Conservation (phyloP, 2,329 filamentous ascomycete genomes). For the Claviceps humidiphila region DNA sequence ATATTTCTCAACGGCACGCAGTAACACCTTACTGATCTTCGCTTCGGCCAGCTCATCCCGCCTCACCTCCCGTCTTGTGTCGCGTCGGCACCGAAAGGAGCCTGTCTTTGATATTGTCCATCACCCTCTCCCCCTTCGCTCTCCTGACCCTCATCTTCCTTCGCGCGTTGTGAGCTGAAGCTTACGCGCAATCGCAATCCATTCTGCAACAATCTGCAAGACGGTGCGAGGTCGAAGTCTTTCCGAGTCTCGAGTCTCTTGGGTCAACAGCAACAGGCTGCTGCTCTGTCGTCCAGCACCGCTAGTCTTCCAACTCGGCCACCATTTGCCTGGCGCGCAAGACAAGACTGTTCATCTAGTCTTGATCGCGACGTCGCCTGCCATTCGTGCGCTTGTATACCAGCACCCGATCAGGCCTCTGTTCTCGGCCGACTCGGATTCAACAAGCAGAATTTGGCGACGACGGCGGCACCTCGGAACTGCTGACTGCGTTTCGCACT, state of each 20-base stretch:
- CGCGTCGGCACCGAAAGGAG: neutral
- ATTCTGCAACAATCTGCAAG: neutral
- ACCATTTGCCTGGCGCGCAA: neutral
- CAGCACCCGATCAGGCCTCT: neutral
- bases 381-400: neutral
- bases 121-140: neutral
- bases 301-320: neutral
- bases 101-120: neutral
- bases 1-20: no score
- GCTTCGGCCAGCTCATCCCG: neutral
- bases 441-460: slow-evolving; percentile 1
- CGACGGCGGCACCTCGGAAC: slow-evolving; percentile 3
- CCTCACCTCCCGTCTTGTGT: neutral
- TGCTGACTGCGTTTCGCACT: slow-evolving; percentile 1
- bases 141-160: neutral
- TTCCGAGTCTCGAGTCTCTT: neutral
- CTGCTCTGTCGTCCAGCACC: neutral
- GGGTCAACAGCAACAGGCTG: neutral
- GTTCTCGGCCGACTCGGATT: slow-evolving; percentile 1
- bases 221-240: neutral
- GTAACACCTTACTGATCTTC: neutral
- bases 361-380: neutral
- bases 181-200: neutral
- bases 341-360: neutral
- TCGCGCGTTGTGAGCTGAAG: neutral